Conservation (phyloP, 2,329 filamentous ascomycete genomes). For the Pseudocercospora musae region DNA sequence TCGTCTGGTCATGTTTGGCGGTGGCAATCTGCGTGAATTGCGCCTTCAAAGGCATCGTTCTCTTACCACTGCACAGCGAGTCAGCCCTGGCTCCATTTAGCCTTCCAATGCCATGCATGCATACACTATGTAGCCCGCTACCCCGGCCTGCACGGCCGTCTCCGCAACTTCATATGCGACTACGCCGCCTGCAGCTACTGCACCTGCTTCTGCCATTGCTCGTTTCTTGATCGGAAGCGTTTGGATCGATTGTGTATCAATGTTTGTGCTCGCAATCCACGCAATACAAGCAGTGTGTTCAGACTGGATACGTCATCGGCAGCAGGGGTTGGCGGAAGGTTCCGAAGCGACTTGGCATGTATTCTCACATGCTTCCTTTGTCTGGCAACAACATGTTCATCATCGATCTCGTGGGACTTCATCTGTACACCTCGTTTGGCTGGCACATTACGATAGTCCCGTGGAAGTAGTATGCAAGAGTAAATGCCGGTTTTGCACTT, state of each 20-base stretch:
- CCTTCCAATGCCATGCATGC: not conserved
- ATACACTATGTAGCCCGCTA: not conserved
- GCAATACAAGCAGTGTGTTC: not conserved
- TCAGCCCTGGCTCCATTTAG: not conserved
- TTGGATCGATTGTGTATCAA: not conserved
- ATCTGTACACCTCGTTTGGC: no score
- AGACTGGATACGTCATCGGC: not conserved
- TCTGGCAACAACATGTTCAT: no score
- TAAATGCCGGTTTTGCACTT: no score
- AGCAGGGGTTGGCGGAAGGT: not conserved
- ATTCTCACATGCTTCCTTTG: no score
- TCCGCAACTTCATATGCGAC: slow-evolving; percentile 18
- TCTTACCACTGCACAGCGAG: slow-evolving; percentile 27
- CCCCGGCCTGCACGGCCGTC: slow-evolving; percentile 13
- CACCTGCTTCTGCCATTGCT: slow-evolving; percentile 19
- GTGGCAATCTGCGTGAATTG: slow-evolving; percentile 42
- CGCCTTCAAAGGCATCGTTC: slow-evolving; percentile 43
- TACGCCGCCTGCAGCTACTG: slow-evolving; percentile 11
- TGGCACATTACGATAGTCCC: no score
- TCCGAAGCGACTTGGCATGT: no score
- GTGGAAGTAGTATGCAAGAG: no score
- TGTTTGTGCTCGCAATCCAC: not conserved
- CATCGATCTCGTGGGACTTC: no score
- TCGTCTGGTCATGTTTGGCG: slow-evolving; percentile 36
- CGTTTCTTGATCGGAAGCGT: not conserved